Evolutionary conservation across 2,329 filamentous ascomycete genomes (phyloP), one percentile per base, ranked within the genome.

Genomic region (Sordariomycetes sp.): DNA sequence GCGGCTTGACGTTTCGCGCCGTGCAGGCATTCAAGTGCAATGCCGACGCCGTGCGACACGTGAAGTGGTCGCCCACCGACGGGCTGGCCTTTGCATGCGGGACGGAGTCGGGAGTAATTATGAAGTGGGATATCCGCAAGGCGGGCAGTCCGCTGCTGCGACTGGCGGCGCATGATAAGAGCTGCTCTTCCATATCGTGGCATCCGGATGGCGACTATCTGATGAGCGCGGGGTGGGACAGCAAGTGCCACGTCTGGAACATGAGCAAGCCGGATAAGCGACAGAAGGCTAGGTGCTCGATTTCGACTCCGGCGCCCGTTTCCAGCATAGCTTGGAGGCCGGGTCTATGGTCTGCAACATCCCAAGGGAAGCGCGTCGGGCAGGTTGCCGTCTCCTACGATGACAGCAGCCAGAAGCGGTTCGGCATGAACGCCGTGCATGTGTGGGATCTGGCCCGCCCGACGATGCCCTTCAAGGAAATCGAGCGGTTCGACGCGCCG

Each of bases 401-500:
- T 60, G 82, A 83, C 62, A 74, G 73, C 50, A 77, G 77, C 63
- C 69, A 76, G 51, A 79, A 77, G 59, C 74, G 77, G 10, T 78
- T 79, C 57, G 82, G 82, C 50, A 79, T 81, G 51, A 80, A 76
- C 32, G 74, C 77, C 0, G 81, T 87, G 16, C 83, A 88, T 59
- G 74, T 88, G 22, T 88, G 84, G 83, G 85, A 88, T 65, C 70
- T 88, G n/a, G 84, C 82, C 7, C 75, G 85, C 35, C 82, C 85
- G 1, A 81, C 82, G 1, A 78, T 88, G 74, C 83, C 85, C 0
- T 87, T 85, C 65, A 85, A 86, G 62, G 81, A 85, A 63, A 78
- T 88, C 53, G 80, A 85, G 60, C 71, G 79, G 46, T 87, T 86
- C 62, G 78, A 81, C 24, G 74, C 67, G 32, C 78, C 82, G 2